Evolutionary conservation across 2,329 filamentous ascomycete species (phyloP).

Genomic region (Amylocarpus encephaloides): DNA sequence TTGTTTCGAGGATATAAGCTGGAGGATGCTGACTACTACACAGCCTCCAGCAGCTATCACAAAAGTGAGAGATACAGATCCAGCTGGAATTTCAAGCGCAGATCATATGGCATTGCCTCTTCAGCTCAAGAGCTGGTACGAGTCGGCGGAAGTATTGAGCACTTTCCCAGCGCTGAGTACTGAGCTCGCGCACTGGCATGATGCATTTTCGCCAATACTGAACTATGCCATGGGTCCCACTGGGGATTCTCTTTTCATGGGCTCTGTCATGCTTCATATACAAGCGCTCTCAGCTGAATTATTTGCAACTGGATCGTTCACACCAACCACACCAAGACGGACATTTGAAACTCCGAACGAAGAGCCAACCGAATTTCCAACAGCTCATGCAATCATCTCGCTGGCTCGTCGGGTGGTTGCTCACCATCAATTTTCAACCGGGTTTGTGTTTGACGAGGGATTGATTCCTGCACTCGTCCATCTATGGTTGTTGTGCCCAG

Average conservation of each 20-base stretch:
- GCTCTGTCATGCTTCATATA: conserved; percentile 18
- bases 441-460: conserved; percentile 22
- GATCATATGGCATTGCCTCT: background rate
- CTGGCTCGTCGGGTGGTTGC: conserved; percentile 5
- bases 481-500: conserved; percentile 16
- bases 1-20: conserved; percentile 10
- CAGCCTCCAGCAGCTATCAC: background rate
- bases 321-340: background rate
- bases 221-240: conserved; percentile 16
- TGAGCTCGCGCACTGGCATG: conserved; percentile 21
- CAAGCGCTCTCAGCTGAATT: conserved; percentile 14
- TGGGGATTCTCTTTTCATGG: conserved; percentile 15
- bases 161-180: conserved; percentile 5
- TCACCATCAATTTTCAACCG: conserved; percentile 5
- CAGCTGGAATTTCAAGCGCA: background rate
- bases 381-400: conserved; percentile 4
- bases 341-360: background rate
- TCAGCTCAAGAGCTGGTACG: conserved; percentile 11
- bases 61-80: background rate
- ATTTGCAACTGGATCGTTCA: conserved; percentile 1
- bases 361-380: conserved; percentile 1
- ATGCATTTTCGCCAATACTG: conserved; percentile 19
- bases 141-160: conserved; percentile 1
- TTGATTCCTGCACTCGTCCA: conserved; percentile 17
- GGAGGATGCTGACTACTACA: conserved; percentile 1